These are phyloP conservation scores for Mollisia scopiformis DNA, from an alignment of 2,329 filamentous ascomycete genomes.

Conservation along the genomic window DNA sequence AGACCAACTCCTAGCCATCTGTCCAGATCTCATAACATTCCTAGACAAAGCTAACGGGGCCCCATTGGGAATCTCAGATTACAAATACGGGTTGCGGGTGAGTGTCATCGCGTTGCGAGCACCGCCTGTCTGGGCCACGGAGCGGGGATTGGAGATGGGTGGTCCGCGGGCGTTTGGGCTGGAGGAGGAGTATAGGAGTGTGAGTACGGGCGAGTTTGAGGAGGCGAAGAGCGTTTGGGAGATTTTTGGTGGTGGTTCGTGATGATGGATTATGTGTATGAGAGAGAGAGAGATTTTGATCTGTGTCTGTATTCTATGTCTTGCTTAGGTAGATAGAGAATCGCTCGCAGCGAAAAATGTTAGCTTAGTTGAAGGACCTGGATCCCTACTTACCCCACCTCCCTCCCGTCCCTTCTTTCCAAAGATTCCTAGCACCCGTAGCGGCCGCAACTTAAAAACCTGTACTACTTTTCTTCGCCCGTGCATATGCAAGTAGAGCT, in stretches of 20 bases:
- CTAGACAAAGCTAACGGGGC: conserved; percentile 50
- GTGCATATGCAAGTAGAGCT: too few species aligned
- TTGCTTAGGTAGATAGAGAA: not conserved
- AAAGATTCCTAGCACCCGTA: too few species aligned
- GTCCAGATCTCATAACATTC: conserved; percentile 37
- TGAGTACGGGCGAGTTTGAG: conserved; percentile 27
- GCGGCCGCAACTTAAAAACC: too few species aligned
- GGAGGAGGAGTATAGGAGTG: conserved; percentile 30
- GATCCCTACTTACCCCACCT: too few species aligned
- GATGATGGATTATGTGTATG: not conserved
- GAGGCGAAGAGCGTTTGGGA: conserved; percentile 36
- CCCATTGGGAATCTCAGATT: conserved; percentile 52
- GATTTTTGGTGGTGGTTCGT: conserved; percentile 22
- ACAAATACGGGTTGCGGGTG: conserved; percentile 54
- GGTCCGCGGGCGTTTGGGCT: conserved; percentile 44
- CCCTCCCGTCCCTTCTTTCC: too few species aligned
- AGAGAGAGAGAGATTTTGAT: not conserved
- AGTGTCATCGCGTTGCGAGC: conserved; percentile 53
- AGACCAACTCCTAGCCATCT: conserved; percentile 29
- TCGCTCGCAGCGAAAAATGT: not conserved
- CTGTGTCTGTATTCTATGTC: not conserved
- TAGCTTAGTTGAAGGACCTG: too few species aligned
- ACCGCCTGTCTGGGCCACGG: conserved; percentile 51
- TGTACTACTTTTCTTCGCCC: too few species aligned
- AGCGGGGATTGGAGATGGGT: conserved; percentile 42